Base-by-base conservation (phyloP, 2,329 filamentous ascomycete genomes). In the Westerdykella ornata region DNA sequence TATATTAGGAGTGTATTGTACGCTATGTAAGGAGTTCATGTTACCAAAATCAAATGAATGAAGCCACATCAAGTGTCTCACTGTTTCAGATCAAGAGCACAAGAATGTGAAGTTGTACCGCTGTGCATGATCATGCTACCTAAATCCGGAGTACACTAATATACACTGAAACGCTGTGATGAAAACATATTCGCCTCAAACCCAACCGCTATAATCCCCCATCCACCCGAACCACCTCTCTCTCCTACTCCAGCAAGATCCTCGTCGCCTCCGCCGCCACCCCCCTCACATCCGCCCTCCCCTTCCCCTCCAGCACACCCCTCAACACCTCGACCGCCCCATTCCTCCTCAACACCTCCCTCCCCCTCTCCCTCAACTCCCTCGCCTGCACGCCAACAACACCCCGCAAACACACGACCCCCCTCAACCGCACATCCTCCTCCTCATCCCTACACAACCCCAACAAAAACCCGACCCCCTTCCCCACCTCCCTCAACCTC, bases 401-500 rank as follows among this genome's bases (percentile, higher is more conserved):
- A 60, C 94, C 94, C 47, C 79, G 73, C 13, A 92, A 62, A 43
- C 82, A 80, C 18, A 90, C 87, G 1, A 85, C 77, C 0, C 88
- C 92, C 6, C 92, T 72, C 59, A 81, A 75, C 43, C 80, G 71
- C 43, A 89, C 58, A 54, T 85, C 82, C 40, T 75, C 75, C 5
- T 84, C 78, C 19, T 74, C 73, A 49, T 95, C 88, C 13, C 72
- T 71, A 56, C 88, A 94, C 59, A 97, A 68, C 0, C 75, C 79
- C n/a, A 98, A 66, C n/a, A 97, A 56, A n/a, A 87, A 78, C 46
- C 81, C 74, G 3, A 92, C 74, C 1, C 87, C 88, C 12, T 84
- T 75, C 4, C 86, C 79, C n/a, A 14, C 30, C n/a, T 33, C 30
- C 14, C 14, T 33, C 28, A 62, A 53, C 44, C 79, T 76, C 29